Evolutionary conservation across 345 rosid genomes (phyloP).

Genomic region (Mercurialis annua): DNA sequence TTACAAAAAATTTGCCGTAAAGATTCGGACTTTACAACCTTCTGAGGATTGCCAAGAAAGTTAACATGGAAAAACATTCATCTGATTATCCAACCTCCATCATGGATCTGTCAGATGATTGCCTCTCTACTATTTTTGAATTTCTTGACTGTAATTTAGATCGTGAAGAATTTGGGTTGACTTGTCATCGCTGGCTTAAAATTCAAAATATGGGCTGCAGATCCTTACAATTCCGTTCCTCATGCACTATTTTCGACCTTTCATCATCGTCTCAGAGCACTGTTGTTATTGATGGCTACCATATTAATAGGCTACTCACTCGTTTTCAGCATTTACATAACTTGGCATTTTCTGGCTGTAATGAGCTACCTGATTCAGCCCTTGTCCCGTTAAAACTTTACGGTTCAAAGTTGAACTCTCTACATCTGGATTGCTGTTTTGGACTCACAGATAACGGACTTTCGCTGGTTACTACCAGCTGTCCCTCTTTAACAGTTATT

Average conservation of each 20-base stretch:
- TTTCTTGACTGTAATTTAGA: constrained; percentile 43
- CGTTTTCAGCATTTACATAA: constrained; percentile 59
- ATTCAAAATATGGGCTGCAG: constrained; percentile 53
- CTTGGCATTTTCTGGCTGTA: constrained; percentile 67
- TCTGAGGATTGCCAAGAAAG: constrained; percentile 38
- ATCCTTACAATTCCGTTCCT: constrained; percentile 56
- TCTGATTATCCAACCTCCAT: constrained; percentile 35
- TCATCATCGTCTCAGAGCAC: constrained; percentile 34
- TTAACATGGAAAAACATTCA: constrained; percentile 42
- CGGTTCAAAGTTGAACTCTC: constrained; percentile 47
- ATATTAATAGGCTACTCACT: constrained; percentile 52
- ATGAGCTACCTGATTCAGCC: constrained; percentile 51
- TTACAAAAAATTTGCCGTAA: constrained; percentile 46
- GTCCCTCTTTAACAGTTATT: constrained; percentile 43
- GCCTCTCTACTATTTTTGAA: constrained; percentile 55
- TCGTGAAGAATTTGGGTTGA: constrained; percentile 68
- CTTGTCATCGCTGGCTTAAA: constrained; percentile 65
- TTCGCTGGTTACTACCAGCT: constrained; percentile 42
- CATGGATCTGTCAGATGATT: constrained; percentile 68
- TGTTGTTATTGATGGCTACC: constrained; percentile 34
- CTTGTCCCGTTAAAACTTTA: constrained; percentile 38
- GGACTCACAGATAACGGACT: constrained; percentile 56
- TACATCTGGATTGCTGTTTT: constrained; percentile 65
- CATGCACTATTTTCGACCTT: constrained; percentile 28
- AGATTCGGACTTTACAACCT: constrained; percentile 54